Base-by-base conservation (phyloP, 2,329 filamentous ascomycete species). In the Dactylella cylindrospora region DNA sequence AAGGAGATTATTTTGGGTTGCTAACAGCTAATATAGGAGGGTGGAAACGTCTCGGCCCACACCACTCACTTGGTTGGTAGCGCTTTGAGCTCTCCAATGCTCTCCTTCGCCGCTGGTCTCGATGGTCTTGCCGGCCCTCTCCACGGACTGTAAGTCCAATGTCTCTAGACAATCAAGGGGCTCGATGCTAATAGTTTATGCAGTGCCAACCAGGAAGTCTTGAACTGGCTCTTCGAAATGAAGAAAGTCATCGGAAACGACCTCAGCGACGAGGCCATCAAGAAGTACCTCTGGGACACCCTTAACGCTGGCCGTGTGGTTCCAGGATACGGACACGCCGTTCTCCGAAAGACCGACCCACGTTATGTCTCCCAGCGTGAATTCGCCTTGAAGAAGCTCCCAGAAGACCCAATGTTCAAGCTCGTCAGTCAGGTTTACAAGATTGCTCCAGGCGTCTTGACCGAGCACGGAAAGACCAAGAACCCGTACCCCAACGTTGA, bases 401-500 rank as follows among this genome's bases (percentile, higher is more conserved):
- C 91, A 73, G 82, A 95, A 72, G 93, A 97, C 82, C 90, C 91
- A 72, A 94, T 98, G 90, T 98, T 96, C 88, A 90, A 98, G 84
- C 88, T 98, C 70, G 93, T 98, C 79, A 94, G 88, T 83, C 93
- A 98, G 81, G 93, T 98, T 71, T 98, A 97, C 88, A 98, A 98
- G 88, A 97, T 98, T 72, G 93, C 93, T 67, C 93, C 93, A 68
- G 87, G 86, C 72, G 93, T 98, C 71, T 82, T 98, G 75, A 98
- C 93, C 69, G 90, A 98, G 85, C 93, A 98, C 81, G 93, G 93
- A 80, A 98, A 98, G 88, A 97, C 91, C 82, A 97, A 97, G 88
- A 96, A 97, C 87, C 91, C 91, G 69, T 97, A 82, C 83, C 93
- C 93, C 77, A 97, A 97, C 80, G 90, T 97, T 73, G 91, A 97